These are phyloP conservation scores for Diaporthe aspalathi DNA, from an alignment of 2,329 filamentous ascomycete genomes.

Conservation along the genomic window DNA sequence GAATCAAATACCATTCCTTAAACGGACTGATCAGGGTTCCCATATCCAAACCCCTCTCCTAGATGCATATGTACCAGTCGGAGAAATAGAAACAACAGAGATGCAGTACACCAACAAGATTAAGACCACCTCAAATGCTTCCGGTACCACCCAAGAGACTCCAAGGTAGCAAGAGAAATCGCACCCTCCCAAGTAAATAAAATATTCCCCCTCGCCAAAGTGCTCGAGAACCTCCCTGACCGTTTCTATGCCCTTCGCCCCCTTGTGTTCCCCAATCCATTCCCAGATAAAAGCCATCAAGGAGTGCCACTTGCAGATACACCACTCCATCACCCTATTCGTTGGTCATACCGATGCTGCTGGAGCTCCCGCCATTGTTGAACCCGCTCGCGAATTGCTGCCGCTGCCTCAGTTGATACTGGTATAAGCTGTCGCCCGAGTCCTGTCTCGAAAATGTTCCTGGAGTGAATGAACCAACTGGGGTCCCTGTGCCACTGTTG, in stretches of 20 bases:
- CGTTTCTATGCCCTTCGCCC: constrained; percentile 19
- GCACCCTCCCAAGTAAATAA: constrained; percentile 1
- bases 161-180: constrained; percentile 18
- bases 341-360: constrained; percentile 34
- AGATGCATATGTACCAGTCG: not conserved
- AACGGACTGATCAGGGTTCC: not conserved
- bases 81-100: not conserved
- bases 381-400: constrained; percentile 25
- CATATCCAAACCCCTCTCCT: constrained; percentile 6
- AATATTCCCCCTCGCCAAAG: not conserved
- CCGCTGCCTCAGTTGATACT: constrained; percentile 34
- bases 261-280: not conserved
- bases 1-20: not conserved
- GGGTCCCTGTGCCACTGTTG: constrained; percentile 37
- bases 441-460: constrained; percentile 35
- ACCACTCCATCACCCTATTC: constrained; percentile 8
- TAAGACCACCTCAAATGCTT: constrained; percentile 22
- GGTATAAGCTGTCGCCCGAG: constrained; percentile 31
- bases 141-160: constrained; percentile 22
- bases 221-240: constrained; percentile 3
- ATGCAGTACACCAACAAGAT: constrained; percentile 6
- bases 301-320: not conserved
- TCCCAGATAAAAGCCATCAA: constrained; percentile 3
- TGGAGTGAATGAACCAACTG: constrained; percentile 24
- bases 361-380: constrained; percentile 22